phyloP scores from a whole-genome alignment of 139 green algal genomes.

The Micromonas pusilla region DNA sequence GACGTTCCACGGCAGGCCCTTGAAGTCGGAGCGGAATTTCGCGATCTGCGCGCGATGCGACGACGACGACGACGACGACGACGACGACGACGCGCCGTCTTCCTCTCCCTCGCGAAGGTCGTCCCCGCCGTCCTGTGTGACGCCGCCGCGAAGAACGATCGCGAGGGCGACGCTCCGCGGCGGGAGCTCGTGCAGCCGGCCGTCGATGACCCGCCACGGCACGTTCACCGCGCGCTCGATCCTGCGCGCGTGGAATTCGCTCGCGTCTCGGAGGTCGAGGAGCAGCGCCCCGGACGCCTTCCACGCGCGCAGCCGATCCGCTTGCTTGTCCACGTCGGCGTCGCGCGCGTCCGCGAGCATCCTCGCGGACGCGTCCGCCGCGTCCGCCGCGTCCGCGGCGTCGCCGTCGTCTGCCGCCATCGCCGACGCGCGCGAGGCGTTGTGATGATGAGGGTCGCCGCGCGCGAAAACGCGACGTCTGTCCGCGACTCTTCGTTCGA shows the following conservation, averaged over 20 bases:
- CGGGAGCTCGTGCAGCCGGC: constrained; percentile 5
- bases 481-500: too few relatives aligned
- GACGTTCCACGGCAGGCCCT: not conserved
- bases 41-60: not conserved
- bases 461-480: too few relatives aligned
- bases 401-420: too few relatives aligned
- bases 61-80: too few relatives aligned
- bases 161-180: not conserved
- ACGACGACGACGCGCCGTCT: too few relatives aligned
- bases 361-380: too few relatives aligned
- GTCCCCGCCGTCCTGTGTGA: not conserved
- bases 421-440: too few relatives aligned
- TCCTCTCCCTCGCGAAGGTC: too few relatives aligned
- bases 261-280: not conserved
- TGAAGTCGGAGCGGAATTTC: not conserved
- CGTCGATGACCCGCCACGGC: not conserved
- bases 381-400: too few relatives aligned
- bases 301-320: not conserved
- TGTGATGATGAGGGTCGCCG: too few relatives aligned
- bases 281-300: not conserved
- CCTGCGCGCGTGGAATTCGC: not conserved
- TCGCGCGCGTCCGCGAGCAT: too few relatives aligned
- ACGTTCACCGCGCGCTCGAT: not conserved
- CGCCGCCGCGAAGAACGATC: not conserved
- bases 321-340: too few relatives aligned